Evolutionary conservation across 2,329 filamentous ascomycete genomes (phyloP).

Genomic region (Podosphaera fusca): DNA sequence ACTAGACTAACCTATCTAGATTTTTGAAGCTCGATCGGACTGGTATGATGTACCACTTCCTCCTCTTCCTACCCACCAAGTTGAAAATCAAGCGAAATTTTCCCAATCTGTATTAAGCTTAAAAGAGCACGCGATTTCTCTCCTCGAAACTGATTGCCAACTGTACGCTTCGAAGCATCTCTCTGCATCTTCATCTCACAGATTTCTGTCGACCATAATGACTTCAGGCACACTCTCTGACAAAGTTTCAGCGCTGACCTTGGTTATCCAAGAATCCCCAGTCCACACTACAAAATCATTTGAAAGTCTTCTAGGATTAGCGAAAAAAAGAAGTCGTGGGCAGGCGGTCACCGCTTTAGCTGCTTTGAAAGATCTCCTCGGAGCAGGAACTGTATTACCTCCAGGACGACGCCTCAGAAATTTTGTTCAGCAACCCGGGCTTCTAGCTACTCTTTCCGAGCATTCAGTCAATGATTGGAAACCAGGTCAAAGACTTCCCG

Average conservation of each 20-base stretch:
- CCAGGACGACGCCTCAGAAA: constrained; percentile 55
- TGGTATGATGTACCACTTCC: constrained; percentile 41
- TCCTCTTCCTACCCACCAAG: constrained; percentile 22
- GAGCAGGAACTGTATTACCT: constrained; percentile 68
- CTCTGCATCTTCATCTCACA: constrained; percentile 67
- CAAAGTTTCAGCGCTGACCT: constrained; percentile 82
- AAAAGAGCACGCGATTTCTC: constrained; percentile 45
- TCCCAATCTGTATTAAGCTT: constrained; percentile 31
- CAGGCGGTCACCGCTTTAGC: constrained; percentile 84
- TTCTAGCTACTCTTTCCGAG: constrained; percentile 48
- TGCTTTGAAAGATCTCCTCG: constrained; percentile 82
- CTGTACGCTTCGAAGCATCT: constrained; percentile 49
- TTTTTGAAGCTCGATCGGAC: constrained; percentile 38
- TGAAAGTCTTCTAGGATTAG: constrained; percentile 58
- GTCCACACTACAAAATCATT: constrained; percentile 79
- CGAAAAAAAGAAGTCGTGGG: constrained; percentile 81
- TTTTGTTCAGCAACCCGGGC: constrained; percentile 58
- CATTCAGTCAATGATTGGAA: constrained; percentile 36
- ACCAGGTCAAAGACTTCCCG: constrained; percentile 45
- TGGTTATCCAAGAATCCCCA: constrained; percentile 89
- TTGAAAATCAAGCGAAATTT: constrained; percentile 22
- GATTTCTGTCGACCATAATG: constrained; percentile 95
- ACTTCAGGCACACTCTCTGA: constrained; percentile 86
- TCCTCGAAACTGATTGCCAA: constrained; percentile 58
- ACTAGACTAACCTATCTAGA: constrained; percentile 17